These are phyloP conservation scores for Phlebopus sp. DNA, from an alignment of 1,284 basidiomycete species.

Conservation along the genomic window DNA sequence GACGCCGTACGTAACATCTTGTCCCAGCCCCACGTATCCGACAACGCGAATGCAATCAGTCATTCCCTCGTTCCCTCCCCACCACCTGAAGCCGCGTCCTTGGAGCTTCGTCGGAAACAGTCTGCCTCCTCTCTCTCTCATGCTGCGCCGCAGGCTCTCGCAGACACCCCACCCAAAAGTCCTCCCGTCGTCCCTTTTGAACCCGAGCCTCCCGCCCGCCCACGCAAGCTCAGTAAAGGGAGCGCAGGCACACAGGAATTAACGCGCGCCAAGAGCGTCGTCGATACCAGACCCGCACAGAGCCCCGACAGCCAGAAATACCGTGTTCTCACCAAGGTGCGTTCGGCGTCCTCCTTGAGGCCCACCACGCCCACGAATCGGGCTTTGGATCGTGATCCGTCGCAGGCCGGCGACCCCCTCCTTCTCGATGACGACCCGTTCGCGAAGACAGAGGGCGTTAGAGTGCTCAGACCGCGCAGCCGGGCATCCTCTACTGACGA, in stretches of 20 bases:
- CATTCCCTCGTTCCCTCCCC: conserved; percentile 28
- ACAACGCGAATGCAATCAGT: not conserved
- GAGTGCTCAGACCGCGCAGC: conserved; percentile 28
- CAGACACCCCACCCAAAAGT: conserved; percentile 4
- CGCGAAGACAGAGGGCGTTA: conserved; percentile 50
- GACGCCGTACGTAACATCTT: no score
- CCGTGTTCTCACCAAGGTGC: conserved; percentile 31
- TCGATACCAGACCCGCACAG: conserved; percentile 10
- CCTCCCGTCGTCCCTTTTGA: conserved; percentile 10
- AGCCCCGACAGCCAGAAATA: conserved; percentile 14
- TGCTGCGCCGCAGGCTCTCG: not conserved
- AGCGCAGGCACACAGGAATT: conserved; percentile 4
- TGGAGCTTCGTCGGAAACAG: conserved; percentile 2
- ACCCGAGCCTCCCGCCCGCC: conserved; percentile 3
- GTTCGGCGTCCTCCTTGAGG: not conserved
- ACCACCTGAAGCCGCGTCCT: conserved; percentile 21
- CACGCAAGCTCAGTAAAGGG: conserved; percentile 18
- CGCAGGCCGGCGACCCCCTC: conserved; percentile 21
- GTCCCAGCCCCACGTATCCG: no score
- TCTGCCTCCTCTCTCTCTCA: conserved; percentile 3
- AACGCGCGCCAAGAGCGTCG: conserved; percentile 13
- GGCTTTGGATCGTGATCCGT: conserved; percentile 7
- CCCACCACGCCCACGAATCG: conserved; percentile 10
- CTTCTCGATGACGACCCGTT: conserved; percentile 57
- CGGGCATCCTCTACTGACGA: conserved; percentile 18